These are phyloP conservation scores for Helotiales sp. DNA, from an alignment of 2,329 filamentous ascomycete genomes.

Conservation along the genomic window DNA sequence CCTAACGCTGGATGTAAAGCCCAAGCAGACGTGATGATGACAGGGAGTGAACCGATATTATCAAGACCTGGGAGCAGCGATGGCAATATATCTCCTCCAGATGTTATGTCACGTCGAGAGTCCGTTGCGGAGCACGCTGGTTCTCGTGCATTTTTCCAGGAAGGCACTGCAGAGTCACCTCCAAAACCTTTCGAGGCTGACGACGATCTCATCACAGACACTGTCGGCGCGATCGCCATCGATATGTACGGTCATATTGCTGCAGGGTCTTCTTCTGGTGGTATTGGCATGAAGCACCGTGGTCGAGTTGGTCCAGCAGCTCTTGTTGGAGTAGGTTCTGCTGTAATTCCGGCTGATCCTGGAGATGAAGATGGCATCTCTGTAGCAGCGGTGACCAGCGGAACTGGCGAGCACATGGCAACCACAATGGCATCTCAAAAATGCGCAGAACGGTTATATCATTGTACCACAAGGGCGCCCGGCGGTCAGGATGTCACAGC, in stretches of 20 bases:
- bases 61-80: slow-evolving; percentile 24
- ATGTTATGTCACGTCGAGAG: no score
- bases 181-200: slow-evolving; percentile 4
- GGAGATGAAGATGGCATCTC: slow-evolving; percentile 67
- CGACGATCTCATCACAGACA: slow-evolving; percentile 75
- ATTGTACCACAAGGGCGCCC: slow-evolving; percentile 59
- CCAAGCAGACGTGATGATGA: slow-evolving; percentile 23
- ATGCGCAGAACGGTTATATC: slow-evolving; percentile 83
- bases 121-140: slow-evolving; percentile 6
- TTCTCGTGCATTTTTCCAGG: slow-evolving; percentile 21
- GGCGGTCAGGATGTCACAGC: slow-evolving; percentile 64
- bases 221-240: slow-evolving; percentile 92
- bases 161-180: slow-evolving; percentile 24
- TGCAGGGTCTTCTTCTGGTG: slow-evolving; percentile 92
- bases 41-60: slow-evolving; percentile 2
- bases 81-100: slow-evolving; percentile 27
- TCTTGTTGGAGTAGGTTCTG: slow-evolving; percentile 86
- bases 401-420: slow-evolving; percentile 97
- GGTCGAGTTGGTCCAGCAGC: slow-evolving; percentile 91
- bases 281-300: slow-evolving; percentile 97
- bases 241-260: slow-evolving; percentile 86
- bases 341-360: slow-evolving; percentile 76
- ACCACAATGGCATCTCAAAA: slow-evolving; percentile 88
- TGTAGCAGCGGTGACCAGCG: slow-evolving; percentile 86
- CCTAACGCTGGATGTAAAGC: slow-evolving; percentile 24